Evolutionary conservation across 768 basidiomycete genomes (phyloP).

Genomic region (Rickenella mellea): DNA sequence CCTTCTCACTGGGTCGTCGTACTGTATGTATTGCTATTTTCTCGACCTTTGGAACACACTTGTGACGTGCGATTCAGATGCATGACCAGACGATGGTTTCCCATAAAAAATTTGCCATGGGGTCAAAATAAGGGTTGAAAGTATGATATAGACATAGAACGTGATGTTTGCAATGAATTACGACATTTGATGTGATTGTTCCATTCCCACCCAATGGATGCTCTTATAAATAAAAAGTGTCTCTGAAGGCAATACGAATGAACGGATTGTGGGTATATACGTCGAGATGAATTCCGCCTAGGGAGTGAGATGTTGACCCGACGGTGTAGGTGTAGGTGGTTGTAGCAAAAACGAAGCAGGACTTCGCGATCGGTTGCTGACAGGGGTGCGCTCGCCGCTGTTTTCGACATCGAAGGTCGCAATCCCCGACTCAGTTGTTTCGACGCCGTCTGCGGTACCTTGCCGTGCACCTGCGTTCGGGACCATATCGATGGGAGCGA

Average conservation of each 20-base stretch:
- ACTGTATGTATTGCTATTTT: constrained; percentile 42
- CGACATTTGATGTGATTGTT: too few relatives aligned
- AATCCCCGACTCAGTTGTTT: constrained; percentile 46
- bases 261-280: constrained; percentile 20
- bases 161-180: too few relatives aligned
- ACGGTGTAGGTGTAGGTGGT: too few relatives aligned
- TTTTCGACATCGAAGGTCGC: constrained; percentile 31
- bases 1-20: constrained; percentile 78
- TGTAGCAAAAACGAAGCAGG: too few relatives aligned
- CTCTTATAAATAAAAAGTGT: too few relatives aligned
- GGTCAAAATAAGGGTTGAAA: too few relatives aligned
- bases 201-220: too few relatives aligned
- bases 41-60: too few relatives aligned
- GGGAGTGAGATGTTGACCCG: constrained; percentile 25
- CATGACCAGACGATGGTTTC: constrained; percentile 6
- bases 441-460: constrained; percentile 56
- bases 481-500: constrained; percentile 65
- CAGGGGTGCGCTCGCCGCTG: constrained; percentile 20
- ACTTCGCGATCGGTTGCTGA: too few relatives aligned
- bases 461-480: constrained; percentile 60
- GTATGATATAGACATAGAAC: too few relatives aligned
- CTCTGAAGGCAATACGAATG: too few relatives aligned
- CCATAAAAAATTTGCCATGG: too few relatives aligned
- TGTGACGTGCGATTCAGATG: constrained; percentile 8
- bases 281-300: constrained; percentile 30